Evolutionary conservation across 768 basidiomycete genomes (phyloP), one percentile per base, ranked within the genome.

Genomic region (Leccinum incarnatum): DNA sequence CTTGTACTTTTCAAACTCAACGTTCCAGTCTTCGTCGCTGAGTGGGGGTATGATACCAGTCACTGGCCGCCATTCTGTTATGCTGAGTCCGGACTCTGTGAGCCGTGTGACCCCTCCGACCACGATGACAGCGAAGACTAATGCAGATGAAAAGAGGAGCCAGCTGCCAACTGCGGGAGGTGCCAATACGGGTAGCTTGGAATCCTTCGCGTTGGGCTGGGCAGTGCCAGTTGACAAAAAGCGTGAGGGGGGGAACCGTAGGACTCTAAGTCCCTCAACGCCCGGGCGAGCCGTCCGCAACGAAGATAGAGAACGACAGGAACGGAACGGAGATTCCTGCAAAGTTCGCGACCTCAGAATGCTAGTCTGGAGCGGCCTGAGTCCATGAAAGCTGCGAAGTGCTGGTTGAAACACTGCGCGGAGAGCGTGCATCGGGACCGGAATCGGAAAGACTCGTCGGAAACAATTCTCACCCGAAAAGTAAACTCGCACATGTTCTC

Each of bases 61-160:
- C 55, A 98, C 85, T 12, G 96, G 95, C 53, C 83, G 82, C 97
- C 97, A 99, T 80, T 99, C 97, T 23, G 95, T 97, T 72, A 99
- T 99, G 71, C 93, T 95, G 59, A 99, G 78, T 14, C 97, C 97
- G 15, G 94, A 96, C 75, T 99, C 97, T 2, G 97, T 99, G 59
- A 99, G 83, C 46, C 97, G 89, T 2, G 97, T 99, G 59, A 99
- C 83, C 9, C 96, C 97, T 29, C 97, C 97, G 5, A 99, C 91
- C 54, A 98, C 88, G 66, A 98, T 87, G 69, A 99, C 92, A 19
- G 86, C 88, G 63, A 98, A 89, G 23, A 96, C 93, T 32, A 99
- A 78, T 5, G 83, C 84, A 1, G 94, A 90, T 15, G 93, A 95
- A 53, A 82, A 70, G 67, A 95, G 80, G 17, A 99, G 83, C 94